A percentile compares a stretch with the other conserved stretches of the same genome.
Evolutionary conservation across 2,329 filamentous ascomycete species (phyloP).

Genomic region (Bipolaris oryzae): DNA sequence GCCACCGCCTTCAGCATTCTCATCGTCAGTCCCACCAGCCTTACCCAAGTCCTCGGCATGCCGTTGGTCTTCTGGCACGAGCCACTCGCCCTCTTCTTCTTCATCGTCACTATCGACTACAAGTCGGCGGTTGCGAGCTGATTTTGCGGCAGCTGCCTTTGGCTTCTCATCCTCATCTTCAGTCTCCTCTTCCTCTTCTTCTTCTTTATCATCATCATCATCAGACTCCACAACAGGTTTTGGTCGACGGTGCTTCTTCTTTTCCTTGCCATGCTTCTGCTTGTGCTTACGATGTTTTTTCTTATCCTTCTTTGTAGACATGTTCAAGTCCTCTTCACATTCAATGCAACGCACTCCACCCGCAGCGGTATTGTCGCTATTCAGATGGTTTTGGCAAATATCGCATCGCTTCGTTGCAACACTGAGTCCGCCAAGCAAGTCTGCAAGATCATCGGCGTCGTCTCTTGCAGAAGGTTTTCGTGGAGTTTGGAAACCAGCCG

Average conservation of each 20-base stretch:
- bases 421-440: constrained; percentile 83
- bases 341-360: constrained; percentile 70
- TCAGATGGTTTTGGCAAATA: constrained; percentile 76
- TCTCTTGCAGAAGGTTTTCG: constrained; percentile 53
- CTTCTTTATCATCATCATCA: constrained; percentile 32
- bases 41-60: constrained; percentile 68
- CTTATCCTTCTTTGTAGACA: constrained; percentile 50
- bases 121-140: constrained; percentile 47
- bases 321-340: constrained; percentile 76
- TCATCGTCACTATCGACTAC: constrained; percentile 72
- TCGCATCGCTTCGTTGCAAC: constrained; percentile 80
- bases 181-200: constrained; percentile 4
- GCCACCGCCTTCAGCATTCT: constrained; percentile 85
- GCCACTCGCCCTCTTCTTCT: constrained; percentile 72
- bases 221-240: constrained; percentile 36
- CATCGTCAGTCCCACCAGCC: constrained; percentile 83
- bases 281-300: constrained; percentile 54
- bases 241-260: constrained; percentile 45
- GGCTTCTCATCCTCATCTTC: constrained; percentile 24
- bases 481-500: constrained; percentile 41
- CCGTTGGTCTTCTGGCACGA: constrained; percentile 73
- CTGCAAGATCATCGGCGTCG: constrained; percentile 81
- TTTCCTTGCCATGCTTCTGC: constrained; percentile 30
- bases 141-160: constrained; percentile 17
- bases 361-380: constrained; percentile 58